Evolutionary conservation across 2,329 filamentous ascomycete species (phyloP).

Genomic region (Aureobasidium musti): DNA sequence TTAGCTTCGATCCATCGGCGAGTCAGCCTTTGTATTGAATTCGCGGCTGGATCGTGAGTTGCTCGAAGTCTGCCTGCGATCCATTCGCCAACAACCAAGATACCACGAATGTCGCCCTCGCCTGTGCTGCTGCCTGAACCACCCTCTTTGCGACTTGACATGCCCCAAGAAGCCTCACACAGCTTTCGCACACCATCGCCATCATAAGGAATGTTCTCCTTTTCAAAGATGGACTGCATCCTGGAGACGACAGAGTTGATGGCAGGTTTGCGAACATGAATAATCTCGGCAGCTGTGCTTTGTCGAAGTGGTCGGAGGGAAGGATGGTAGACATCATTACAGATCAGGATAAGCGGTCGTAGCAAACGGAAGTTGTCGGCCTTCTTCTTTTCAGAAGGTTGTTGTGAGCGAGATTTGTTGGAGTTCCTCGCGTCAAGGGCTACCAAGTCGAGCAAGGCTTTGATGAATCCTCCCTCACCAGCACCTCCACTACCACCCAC

Average conservation of each 20-base stretch:
- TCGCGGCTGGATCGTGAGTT: conserved; percentile 19
- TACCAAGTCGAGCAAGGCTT: conserved; percentile 88
- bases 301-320: conserved; percentile 84
- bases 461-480: conserved; percentile 91
- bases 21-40: conserved; percentile 58
- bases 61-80: conserved; percentile 69
- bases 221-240: conserved; percentile 80
- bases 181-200: conserved; percentile 83
- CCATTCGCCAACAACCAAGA: conserved; percentile 88
- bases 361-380: conserved; percentile 84
- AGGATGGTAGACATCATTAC: conserved; percentile 95
- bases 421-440: conserved; percentile 82
- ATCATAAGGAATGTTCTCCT: conserved; percentile 85
- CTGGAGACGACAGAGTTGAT: conserved; percentile 81
- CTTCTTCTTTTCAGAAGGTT: conserved; percentile 63
- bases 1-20: conserved; percentile 76
- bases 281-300: conserved; percentile 80
- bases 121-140: conserved; percentile 57
- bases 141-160: conserved; percentile 69
- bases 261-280: conserved; percentile 86
- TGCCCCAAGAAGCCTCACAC: conserved; percentile 81
- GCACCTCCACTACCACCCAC: conserved; percentile 72
- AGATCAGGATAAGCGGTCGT: conserved; percentile 88
- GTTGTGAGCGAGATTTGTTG: conserved; percentile 36
- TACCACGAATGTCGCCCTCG: conserved; percentile 73